These are phyloP conservation scores for Wickerhamomyces chambardii DNA, from an alignment of 805 yeast species.

Conservation along the genomic window DNA sequence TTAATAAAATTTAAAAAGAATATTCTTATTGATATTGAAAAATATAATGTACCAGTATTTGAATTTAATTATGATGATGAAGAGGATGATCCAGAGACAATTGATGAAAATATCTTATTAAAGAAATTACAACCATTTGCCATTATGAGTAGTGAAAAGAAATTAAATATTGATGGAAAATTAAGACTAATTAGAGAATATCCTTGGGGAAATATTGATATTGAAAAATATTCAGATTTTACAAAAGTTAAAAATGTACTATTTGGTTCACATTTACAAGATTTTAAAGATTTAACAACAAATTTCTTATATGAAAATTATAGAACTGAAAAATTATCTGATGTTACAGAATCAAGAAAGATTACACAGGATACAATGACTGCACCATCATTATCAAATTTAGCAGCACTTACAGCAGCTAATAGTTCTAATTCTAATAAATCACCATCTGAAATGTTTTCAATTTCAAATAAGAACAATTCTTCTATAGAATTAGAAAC, in stretches of 20 bases:
- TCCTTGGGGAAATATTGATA: conserved; percentile 66
- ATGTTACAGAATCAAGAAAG: conserved; percentile 32
- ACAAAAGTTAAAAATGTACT: conserved; percentile 54
- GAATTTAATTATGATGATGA: conserved; percentile 66
- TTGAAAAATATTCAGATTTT: conserved; percentile 44
- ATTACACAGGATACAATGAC: conserved; percentile 4
- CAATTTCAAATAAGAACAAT: too few species aligned
- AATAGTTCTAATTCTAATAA: conserved; percentile 1
- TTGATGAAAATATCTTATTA: conserved; percentile 58
- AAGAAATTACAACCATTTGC: conserved; percentile 71
- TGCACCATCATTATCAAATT: conserved; percentile 53
- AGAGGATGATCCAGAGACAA: conserved; percentile 61
- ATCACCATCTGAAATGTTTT: conserved; percentile 8
- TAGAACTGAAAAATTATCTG: conserved; percentile 67
- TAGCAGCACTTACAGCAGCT: conserved; percentile 35
- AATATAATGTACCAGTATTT: conserved; percentile 63
- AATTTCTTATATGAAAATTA: conserved; percentile 69
- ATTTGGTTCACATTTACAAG: conserved; percentile 78
- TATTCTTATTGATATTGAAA: conserved; percentile 53
- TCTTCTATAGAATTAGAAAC: conserved; percentile 11
- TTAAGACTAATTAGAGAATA: conserved; percentile 52
- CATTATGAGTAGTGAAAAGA: conserved; percentile 54
- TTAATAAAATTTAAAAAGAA: conserved; percentile 49
- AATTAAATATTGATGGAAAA: conserved; percentile 39
- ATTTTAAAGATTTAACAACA: conserved; percentile 73